Conservation (phyloP, 2,329 filamentous ascomycete genomes). For the Stachybotrys elegans region DNA sequence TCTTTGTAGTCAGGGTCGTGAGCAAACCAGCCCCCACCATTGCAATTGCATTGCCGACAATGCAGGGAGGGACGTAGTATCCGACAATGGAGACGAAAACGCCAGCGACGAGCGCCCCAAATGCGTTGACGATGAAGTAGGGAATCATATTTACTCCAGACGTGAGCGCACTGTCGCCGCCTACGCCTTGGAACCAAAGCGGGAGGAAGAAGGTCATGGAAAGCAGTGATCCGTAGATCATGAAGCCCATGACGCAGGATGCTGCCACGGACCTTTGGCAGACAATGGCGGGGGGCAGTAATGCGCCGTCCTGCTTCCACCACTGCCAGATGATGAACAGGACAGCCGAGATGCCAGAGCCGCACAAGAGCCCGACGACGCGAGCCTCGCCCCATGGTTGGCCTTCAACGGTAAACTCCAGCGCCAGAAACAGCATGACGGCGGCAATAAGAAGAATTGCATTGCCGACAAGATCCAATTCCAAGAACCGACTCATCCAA, state of each 20-base stretch:
- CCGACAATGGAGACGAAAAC: not conserved
- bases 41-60: not conserved
- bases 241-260: not conserved
- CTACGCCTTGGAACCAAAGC: not conserved
- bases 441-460: not conserved
- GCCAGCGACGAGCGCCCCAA: not conserved
- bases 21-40: not conserved
- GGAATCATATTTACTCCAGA: constrained; percentile 3
- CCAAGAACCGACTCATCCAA: not conserved
- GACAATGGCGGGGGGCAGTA: not conserved
- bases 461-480: constrained; percentile 1
- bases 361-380: not conserved
- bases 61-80: not conserved
- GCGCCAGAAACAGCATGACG: constrained; percentile 1
- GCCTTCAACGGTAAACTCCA: constrained; percentile 1
- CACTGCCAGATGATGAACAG: not conserved
- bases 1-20: not conserved
- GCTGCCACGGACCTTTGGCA: not conserved
- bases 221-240: constrained; percentile 1
- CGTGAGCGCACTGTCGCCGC: not conserved
- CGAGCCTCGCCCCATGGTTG: not conserved
- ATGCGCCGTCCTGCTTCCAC: constrained; percentile 3
- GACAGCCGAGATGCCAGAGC: not conserved
- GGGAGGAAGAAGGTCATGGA: constrained; percentile 1
- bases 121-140: constrained; percentile 1